Evolutionary conservation across 805 yeast genomes (phyloP).

Genomic region (Hanseniaspora lachancei): DNA sequence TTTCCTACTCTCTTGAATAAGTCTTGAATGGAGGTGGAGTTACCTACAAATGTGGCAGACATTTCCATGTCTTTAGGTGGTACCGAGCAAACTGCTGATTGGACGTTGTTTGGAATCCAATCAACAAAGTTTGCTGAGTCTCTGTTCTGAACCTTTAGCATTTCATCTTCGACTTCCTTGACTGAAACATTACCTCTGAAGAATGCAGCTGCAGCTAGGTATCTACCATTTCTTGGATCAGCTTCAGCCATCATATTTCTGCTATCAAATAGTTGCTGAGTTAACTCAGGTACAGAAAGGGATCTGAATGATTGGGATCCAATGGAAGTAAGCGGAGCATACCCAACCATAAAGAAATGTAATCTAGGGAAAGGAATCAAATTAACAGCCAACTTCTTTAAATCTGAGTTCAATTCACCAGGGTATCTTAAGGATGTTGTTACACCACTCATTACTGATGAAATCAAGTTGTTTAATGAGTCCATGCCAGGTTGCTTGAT

Average conservation of each 20-base stretch:
- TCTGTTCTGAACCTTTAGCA: slow-evolving; percentile 70
- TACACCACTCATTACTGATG: slow-evolving; percentile 89
- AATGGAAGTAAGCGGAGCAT: slow-evolving; percentile 77
- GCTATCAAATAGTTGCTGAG: slow-evolving; percentile 87
- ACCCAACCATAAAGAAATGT: slow-evolving; percentile 91
- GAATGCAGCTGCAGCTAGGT: slow-evolving; percentile 85
- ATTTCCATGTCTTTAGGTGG: slow-evolving; percentile 76
- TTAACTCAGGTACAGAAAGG: slow-evolving; percentile 76
- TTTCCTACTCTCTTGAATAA: slow-evolving; percentile 78
- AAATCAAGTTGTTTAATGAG: slow-evolving; percentile 70
- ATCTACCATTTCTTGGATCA: slow-evolving; percentile 81
- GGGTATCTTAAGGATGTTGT: slow-evolving; percentile 90
- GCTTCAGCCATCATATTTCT: slow-evolving; percentile 94
- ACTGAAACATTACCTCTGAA: slow-evolving; percentile 88
- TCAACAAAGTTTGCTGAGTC: slow-evolving; percentile 77
- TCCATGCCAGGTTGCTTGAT: slow-evolving; percentile 63
- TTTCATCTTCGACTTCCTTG: slow-evolving; percentile 89
- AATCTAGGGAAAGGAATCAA: slow-evolving; percentile 90
- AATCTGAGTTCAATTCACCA: slow-evolving; percentile 85
- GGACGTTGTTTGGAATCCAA: slow-evolving; percentile 93
- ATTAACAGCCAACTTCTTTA: slow-evolving; percentile 86
- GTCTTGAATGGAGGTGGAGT: slow-evolving; percentile 86
- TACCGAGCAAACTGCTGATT: slow-evolving; percentile 83
- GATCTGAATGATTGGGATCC: slow-evolving; percentile 74
- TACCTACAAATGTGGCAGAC: slow-evolving; percentile 88